Conservation (phyloP, 305 asterid genomes). For the Euphrasia arctica region DNA sequence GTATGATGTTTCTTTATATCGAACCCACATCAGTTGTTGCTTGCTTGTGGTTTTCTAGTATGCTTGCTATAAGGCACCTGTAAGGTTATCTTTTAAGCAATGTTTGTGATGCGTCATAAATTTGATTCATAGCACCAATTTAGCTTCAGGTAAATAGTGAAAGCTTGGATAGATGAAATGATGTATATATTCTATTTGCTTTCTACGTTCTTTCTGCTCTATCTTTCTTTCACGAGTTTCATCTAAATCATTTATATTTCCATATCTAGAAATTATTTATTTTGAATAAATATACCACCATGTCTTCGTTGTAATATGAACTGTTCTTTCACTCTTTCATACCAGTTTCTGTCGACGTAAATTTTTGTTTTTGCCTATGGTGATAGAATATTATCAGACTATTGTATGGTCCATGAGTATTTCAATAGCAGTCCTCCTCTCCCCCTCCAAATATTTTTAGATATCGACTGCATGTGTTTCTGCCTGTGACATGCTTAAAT, state of each 20-base stretch:
- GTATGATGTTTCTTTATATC: too few species aligned
- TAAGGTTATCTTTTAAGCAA: not conserved
- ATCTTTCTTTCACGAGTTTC: not conserved
- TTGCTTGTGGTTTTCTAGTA: slow-evolving; percentile 6
- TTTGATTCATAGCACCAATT: not conserved
- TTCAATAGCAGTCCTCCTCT: not conserved
- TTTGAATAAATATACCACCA: not conserved
- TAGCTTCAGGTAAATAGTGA: slow-evolving; percentile 6
- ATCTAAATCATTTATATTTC: slow-evolving; percentile 9
- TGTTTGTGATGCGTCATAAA: slow-evolving; percentile 1
- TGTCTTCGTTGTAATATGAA: not conserved
- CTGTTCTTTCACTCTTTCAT: not conserved
- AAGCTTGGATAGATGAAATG: slow-evolving; percentile 7
- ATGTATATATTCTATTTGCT: not conserved
- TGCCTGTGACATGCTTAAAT: not conserved
- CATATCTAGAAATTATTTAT: not conserved
- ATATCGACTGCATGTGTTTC: not conserved
- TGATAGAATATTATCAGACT: not conserved
- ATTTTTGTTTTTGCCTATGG: not conserved
- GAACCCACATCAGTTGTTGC: not conserved
- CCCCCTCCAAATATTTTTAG: not conserved
- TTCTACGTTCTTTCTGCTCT: slow-evolving; percentile 12
- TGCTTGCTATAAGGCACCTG: slow-evolving; percentile 6
- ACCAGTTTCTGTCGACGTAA: not conserved
- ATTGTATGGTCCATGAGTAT: too few species aligned